phyloP scores from a whole-genome alignment of 768 basidiomycete genomes.

The Suillus variegatus region DNA sequence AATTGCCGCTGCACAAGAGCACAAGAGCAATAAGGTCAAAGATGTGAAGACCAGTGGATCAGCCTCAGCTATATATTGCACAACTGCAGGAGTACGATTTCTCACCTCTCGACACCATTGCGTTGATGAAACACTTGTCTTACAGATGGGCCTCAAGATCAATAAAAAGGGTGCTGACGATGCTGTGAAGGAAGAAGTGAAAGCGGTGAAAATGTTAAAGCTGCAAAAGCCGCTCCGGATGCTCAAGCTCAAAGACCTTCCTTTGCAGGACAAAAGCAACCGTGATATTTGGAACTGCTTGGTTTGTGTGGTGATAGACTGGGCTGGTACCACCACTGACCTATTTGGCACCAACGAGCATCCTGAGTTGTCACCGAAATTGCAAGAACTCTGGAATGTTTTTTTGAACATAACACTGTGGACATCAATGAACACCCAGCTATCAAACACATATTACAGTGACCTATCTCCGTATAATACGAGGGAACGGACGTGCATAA shows the following conservation, averaged over 20 bases:
- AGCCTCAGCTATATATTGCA: not conserved
- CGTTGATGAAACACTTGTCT: not conserved
- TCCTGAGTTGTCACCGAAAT: not conserved
- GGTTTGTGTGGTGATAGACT: not conserved
- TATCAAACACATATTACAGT: too few relatives aligned
- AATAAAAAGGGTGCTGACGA: not conserved
- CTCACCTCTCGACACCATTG: not conserved
- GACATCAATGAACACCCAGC: not conserved
- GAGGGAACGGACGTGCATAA: too few relatives aligned
- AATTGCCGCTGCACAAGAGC: not conserved
- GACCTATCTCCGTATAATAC: too few relatives aligned
- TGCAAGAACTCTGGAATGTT: not conserved
- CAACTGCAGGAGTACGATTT: not conserved
- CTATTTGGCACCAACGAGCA: constrained; percentile 2
- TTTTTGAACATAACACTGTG: not conserved
- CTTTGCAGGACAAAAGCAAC: constrained; percentile 1
- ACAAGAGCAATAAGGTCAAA: not conserved
- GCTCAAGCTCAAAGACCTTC: not conserved
- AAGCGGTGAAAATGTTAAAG: not conserved
- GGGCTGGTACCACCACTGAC: constrained; percentile 1
- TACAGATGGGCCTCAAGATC: constrained; percentile 3
- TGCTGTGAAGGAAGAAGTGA: not conserved
- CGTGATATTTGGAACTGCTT: not conserved
- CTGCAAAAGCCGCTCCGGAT: not conserved
- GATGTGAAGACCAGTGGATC: not conserved